Evolutionary conservation across 805 yeast genomes (phyloP).

Genomic region (Starmerella floris): DNA sequence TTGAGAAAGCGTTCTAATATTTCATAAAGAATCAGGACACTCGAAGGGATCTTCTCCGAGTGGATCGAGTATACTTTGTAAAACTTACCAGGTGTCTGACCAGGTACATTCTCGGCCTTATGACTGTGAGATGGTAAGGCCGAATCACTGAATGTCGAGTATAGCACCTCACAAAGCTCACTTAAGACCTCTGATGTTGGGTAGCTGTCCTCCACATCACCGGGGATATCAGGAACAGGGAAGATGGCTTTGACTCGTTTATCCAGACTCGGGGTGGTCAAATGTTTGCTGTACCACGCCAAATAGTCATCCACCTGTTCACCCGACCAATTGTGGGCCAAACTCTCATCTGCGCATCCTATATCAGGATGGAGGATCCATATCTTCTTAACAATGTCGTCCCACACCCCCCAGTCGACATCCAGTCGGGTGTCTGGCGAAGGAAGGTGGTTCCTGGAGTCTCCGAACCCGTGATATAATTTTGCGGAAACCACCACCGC

Average conservation of each 20-base stretch:
- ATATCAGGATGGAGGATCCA: constrained; percentile 21
- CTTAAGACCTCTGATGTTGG: constrained; percentile 2
- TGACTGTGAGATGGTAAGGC: no score
- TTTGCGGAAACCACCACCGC: constrained; percentile 14
- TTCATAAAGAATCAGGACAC: background rate
- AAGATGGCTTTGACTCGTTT: constrained; percentile 19
- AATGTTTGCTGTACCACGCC: constrained; percentile 33
- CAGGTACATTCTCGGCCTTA: no score
- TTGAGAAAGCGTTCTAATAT: background rate
- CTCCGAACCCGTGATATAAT: constrained; percentile 15
- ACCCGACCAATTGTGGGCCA: constrained; percentile 39
- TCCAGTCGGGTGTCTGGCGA: background rate
- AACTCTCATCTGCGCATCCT: constrained; percentile 25
- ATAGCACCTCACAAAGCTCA: constrained; percentile 5
- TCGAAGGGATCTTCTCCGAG: background rate
- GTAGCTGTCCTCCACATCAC: background rate
- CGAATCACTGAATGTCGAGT: no score
- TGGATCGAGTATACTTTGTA: background rate
- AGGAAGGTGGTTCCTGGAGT: constrained; percentile 1
- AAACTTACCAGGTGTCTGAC: background rate
- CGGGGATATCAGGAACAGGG: constrained; percentile 11
- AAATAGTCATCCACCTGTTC: constrained; percentile 36
- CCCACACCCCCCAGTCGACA: constrained; percentile 27
- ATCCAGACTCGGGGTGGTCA: background rate
- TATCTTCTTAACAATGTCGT: constrained; percentile 22